phyloP scores from a whole-genome alignment of 768 basidiomycete species.

The Cubamyces sp. region DNA sequence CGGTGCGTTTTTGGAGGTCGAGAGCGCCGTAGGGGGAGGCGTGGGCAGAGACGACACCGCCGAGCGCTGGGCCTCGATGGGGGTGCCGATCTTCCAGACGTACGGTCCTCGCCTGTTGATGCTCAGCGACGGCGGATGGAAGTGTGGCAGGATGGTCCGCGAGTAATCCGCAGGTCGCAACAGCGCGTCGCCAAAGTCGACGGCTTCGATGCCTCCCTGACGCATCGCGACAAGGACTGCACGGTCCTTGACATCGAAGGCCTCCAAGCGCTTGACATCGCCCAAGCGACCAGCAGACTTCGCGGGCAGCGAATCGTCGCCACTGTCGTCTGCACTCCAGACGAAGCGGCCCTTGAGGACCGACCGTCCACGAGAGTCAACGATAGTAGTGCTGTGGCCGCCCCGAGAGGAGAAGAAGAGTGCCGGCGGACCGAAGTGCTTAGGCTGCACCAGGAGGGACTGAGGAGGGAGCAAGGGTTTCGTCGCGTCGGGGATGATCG shows the following conservation, averaged over 20 bases:
- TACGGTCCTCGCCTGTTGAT: constrained; percentile 74
- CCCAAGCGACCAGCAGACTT: constrained; percentile 58
- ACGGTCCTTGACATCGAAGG: constrained; percentile 76
- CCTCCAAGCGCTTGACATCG: constrained; percentile 82
- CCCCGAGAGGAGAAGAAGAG: constrained; percentile 89
- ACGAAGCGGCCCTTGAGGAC: constrained; percentile 80
- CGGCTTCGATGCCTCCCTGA: constrained; percentile 82
- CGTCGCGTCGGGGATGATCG: constrained; percentile 42
- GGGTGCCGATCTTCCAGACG: constrained; percentile 83
- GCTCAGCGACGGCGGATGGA: constrained; percentile 60
- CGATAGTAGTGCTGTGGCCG: constrained; percentile 86
- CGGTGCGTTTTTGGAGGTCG: constrained; percentile 30
- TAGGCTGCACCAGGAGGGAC: constrained; percentile 76
- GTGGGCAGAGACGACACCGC: constrained; percentile 43
- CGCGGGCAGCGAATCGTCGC: constrained; percentile 43
- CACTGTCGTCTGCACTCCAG: constrained; percentile 70
- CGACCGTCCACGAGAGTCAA: constrained; percentile 83
- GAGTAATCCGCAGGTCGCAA: constrained; percentile 82
- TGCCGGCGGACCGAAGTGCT: constrained; percentile 85
- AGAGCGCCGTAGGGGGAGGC: constrained; percentile 22
- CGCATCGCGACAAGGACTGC: constrained; percentile 85
- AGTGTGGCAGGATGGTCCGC: constrained; percentile 71
- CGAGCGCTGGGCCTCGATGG: constrained; percentile 50
- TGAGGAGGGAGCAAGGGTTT: constrained; percentile 72
- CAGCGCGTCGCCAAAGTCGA: constrained; percentile 79